phyloP scores from a whole-genome alignment of 106 monocot species.

The Dactylorhiza incarnata region DNA sequence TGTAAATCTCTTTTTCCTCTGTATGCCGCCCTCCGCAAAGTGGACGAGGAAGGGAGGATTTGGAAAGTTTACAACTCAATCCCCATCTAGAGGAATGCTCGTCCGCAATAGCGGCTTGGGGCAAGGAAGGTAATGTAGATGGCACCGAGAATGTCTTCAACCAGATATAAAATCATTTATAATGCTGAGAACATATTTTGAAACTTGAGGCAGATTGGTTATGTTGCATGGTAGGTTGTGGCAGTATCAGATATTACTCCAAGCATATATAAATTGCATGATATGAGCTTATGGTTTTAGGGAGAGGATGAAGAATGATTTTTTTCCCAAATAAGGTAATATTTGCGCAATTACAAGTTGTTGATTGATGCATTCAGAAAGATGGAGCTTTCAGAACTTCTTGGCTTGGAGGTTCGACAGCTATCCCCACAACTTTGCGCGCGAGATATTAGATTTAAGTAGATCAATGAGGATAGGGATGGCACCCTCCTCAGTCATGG shows the following conservation, averaged over 20 bases:
- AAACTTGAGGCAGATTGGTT: constrained; percentile 24
- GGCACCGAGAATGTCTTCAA: constrained; percentile 65
- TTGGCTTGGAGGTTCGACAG: too few species aligned
- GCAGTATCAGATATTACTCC: constrained; percentile 33
- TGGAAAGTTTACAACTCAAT: constrained; percentile 49
- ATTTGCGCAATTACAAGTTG: too few species aligned
- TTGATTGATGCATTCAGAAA: too few species aligned
- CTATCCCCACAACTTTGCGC: too few species aligned
- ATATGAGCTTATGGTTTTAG: constrained; percentile 66
- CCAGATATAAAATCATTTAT: constrained; percentile 35
- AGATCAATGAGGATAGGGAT: too few species aligned
- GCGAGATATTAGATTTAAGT: too few species aligned
- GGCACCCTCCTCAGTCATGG: too few species aligned
- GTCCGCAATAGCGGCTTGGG: constrained; percentile 75
- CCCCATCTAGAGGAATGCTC: constrained; percentile 34
- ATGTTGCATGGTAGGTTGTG: constrained; percentile 17
- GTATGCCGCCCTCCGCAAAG: constrained; percentile 55
- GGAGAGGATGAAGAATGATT: constrained; percentile 75
- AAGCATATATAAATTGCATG: constrained; percentile 52
- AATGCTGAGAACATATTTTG: constrained; percentile 71
- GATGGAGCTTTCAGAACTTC: too few species aligned
- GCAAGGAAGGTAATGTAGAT: constrained; percentile 48
- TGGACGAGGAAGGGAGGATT: constrained; percentile 55
- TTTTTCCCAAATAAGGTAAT: constrained; percentile 32
- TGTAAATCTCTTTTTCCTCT: constrained; percentile 48